Evolutionary conservation across 2,329 filamentous ascomycete species (phyloP).

Genomic region (Pyricularia pennisetigena): DNA sequence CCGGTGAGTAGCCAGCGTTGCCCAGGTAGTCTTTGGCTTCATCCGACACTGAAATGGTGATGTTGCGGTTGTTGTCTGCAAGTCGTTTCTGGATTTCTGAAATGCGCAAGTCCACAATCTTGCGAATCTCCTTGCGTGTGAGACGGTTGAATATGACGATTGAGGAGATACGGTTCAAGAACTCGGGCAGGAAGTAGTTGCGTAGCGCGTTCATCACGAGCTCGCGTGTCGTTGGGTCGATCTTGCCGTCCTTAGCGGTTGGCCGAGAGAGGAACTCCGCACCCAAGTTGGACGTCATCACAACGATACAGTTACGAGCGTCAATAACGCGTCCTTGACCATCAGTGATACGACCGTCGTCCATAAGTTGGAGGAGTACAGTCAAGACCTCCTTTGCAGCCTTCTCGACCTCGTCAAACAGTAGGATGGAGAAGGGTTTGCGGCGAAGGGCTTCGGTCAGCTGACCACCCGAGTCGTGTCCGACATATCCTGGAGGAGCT

Average conservation of each 20-base stretch:
- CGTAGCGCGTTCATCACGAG: conserved; percentile 85
- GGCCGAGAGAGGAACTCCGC: conserved; percentile 86
- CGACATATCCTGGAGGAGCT: conserved; percentile 92
- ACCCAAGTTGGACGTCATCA: conserved; percentile 97
- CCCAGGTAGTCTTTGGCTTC: conserved; percentile 92
- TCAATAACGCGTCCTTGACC: conserved; percentile 93
- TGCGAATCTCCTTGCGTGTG: conserved; percentile 79
- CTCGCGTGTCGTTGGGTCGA: conserved; percentile 77
- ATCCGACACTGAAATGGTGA: conserved; percentile 70
- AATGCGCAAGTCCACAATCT: conserved; percentile 88
- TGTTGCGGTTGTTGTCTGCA: conserved; percentile 73
- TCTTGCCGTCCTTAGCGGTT: conserved; percentile 67
- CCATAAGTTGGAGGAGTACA: conserved; percentile 97
- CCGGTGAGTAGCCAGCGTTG: conserved; percentile 83
- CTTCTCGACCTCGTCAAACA: conserved; percentile 98
- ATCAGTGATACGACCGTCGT: conserved; percentile 96
- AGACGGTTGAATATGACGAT: conserved; percentile 98
- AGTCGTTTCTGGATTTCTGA: conserved; percentile 86
- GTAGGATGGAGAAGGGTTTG: conserved; percentile 91
- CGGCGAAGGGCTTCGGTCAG: conserved; percentile 90
- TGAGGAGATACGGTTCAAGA: conserved; percentile 94
- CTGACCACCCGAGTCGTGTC: conserved; percentile 91
- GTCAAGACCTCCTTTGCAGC: conserved; percentile 96
- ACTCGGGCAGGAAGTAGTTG: conserved; percentile 96
- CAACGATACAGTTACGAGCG: conserved; percentile 95